Evolutionary conservation across 2,329 filamentous ascomycete species (phyloP).

Genomic region (Beauveria bassiana): DNA sequence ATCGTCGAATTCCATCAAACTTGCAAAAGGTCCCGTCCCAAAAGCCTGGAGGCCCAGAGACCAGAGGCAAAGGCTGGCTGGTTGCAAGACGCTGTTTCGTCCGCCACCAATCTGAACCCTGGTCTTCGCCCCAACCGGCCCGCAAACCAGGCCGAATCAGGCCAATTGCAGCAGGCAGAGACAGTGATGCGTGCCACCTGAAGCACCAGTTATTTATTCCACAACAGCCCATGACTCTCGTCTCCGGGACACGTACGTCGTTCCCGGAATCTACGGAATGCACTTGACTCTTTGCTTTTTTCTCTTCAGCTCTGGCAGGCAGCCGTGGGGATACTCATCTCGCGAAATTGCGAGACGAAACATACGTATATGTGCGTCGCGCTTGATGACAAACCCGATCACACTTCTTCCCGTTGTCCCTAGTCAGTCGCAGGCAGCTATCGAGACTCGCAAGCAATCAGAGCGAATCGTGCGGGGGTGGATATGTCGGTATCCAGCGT

Average conservation of each 20-base stretch:
- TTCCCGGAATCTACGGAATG: background rate
- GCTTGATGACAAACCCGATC: background rate
- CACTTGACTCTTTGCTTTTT: background rate
- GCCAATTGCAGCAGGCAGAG: conserved; percentile 8
- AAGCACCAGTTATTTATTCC: background rate
- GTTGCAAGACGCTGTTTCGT: background rate
- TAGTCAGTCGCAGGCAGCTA: background rate
- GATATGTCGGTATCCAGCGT: background rate
- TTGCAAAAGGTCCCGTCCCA: too few relatives aligned
- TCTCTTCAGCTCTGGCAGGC: background rate
- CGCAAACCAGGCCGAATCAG: background rate
- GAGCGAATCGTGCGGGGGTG: conserved; percentile 5
- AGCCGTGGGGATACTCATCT: background rate
- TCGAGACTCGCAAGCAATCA: background rate
- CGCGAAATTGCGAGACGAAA: background rate
- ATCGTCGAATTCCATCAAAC: too few relatives aligned
- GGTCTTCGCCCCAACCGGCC: background rate
- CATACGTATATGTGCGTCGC: background rate
- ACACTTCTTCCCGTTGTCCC: background rate
- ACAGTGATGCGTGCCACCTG: conserved; percentile 7
- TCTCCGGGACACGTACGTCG: background rate
- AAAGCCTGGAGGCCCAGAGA: too few relatives aligned
- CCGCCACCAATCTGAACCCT: background rate
- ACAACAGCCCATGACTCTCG: background rate
- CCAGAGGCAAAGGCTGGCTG: background rate